Base-by-base conservation (phyloP, 768 basidiomycete genomes). In the Lyophyllum decastes region DNA sequence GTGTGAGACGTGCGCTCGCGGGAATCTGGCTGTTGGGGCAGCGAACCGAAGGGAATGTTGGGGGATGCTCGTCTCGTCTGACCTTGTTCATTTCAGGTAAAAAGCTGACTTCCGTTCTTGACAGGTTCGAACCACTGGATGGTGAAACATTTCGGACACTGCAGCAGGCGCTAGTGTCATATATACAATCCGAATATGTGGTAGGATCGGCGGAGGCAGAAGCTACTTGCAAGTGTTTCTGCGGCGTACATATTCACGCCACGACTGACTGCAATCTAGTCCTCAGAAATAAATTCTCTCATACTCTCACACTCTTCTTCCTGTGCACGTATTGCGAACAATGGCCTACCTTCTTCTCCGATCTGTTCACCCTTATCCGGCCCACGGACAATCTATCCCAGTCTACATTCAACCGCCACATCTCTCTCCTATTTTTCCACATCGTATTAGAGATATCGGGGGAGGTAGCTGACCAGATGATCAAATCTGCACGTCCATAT, bases 401-500 rank as follows among this genome's bases (percentile, higher is more conserved):
- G 61, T 76, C 83, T 40, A 78, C 83, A 24, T 86, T 89, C 74
- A 96, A 95, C 70, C 84, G 84, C 44, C 91, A 95, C 66, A 83
- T 96, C 30, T 90, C 90, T 21, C 81, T 95, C 26, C 82, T 99
- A 57, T 87, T 97, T 70, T 92, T 98, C 70, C 94, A 92, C 66
- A 80, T 98, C 64, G 80, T 99, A 44, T 86, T 91, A 58, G 97
- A 99, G 71, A 95, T 98, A 53, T 95, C 95, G 0, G 91, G 92
- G 12, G 97, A 99, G 72, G 91, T 98, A n/a, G 94, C 94, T 49
- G 97, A 99, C 76, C 90, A 93, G 66, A 85, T 94, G 60, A 86
- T 98, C 66, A 94, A 96, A 73, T 82, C 91, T 49, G 95, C 95
- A 14, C 81, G 95, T 50, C 71, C 84, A 43, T 94, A 83, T 69